Percentiles rank a stretch among this genome's conserved stretches.
Conservation (phyloP, 129 eudicot genomes). For the Cynara cardunculus region DNA sequence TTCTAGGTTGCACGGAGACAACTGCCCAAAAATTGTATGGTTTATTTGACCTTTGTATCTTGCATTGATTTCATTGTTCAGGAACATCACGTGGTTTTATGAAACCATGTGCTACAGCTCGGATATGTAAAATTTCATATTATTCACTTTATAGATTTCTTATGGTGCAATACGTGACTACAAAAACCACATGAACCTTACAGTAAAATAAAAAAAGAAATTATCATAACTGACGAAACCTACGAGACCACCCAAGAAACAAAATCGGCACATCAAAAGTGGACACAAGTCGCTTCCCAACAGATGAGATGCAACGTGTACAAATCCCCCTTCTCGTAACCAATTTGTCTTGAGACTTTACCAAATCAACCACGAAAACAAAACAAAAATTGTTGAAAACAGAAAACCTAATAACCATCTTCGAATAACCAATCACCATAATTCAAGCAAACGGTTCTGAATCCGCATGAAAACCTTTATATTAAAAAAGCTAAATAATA, state of each 20-base stretch:
- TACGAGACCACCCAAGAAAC: neutral
- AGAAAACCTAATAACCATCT: conserved; percentile 27
- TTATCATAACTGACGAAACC: too few species aligned
- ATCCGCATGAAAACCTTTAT: conserved; percentile 10
- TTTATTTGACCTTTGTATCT: neutral
- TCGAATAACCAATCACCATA: conserved; percentile 13
- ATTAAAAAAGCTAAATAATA: conserved; percentile 16
- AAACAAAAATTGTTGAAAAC: conserved; percentile 11
- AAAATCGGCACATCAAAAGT: conserved; percentile 5
- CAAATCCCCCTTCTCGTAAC: conserved; percentile 2
- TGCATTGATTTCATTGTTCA: too few species aligned
- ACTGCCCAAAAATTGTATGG: neutral
- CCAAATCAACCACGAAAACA: neutral
- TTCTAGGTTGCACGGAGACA: neutral
- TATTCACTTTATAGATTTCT: too few species aligned
- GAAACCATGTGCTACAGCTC: too few species aligned
- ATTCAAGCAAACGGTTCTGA: conserved; percentile 11
- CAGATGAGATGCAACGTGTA: conserved; percentile 14
- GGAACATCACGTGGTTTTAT: too few species aligned
- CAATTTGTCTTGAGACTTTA: neutral
- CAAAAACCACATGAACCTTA: too few species aligned
- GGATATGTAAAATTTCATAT: too few species aligned
- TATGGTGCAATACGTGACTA: too few species aligned
- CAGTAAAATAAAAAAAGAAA: too few species aligned
- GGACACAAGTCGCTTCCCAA: neutral